Percentiles rank a stretch among this genome's conserved stretches.
phyloP scores from a whole-genome alignment of 2,329 filamentous ascomycete species.

The Exserohilum turcica region DNA sequence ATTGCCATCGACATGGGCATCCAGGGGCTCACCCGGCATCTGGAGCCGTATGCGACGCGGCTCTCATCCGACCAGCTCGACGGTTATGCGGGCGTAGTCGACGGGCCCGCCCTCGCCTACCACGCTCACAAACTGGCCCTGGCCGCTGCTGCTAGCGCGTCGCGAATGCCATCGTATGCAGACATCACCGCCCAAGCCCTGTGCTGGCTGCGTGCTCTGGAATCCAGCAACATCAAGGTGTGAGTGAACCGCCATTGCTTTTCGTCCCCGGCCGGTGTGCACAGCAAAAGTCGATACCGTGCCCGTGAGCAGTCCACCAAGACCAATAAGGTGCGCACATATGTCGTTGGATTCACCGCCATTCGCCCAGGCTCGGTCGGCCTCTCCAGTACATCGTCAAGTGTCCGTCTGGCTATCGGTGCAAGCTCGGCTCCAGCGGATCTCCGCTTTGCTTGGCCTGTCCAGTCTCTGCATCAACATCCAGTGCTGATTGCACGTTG shows the following conservation, averaged over 20 bases:
- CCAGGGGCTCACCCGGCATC: slow-evolving; percentile 36
- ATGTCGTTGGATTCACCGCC: slow-evolving; percentile 14
- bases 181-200: slow-evolving; percentile 62
- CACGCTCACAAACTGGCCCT: slow-evolving; percentile 64
- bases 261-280: slow-evolving; percentile 15
- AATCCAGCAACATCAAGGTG: slow-evolving; percentile 64
- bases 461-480: slow-evolving; percentile 16
- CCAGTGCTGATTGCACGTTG: slow-evolving; percentile 24
- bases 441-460: slow-evolving; percentile 17
- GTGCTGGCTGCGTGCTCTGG: slow-evolving; percentile 66
- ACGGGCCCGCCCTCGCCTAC: slow-evolving; percentile 80
- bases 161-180: slow-evolving; percentile 56
- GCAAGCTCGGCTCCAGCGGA: slow-evolving; percentile 18
- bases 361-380: slow-evolving; percentile 7
- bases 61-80: slow-evolving; percentile 28
- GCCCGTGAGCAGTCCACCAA: slow-evolving; percentile 1
- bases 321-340: slow-evolving; percentile 22
- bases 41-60: slow-evolving; percentile 40
- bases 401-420: slow-evolving; percentile 7
- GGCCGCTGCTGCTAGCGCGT: slow-evolving; percentile 29
- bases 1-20: too few relatives aligned
- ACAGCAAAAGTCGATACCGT: slow-evolving; percentile 7
- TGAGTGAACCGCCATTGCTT: slow-evolving; percentile 50
- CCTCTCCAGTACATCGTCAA: slow-evolving; percentile 3
- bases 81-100: slow-evolving; percentile 59